Conservation (phyloP, 2,329 filamentous ascomycete genomes). For the Penicillium brevicompactum region DNA sequence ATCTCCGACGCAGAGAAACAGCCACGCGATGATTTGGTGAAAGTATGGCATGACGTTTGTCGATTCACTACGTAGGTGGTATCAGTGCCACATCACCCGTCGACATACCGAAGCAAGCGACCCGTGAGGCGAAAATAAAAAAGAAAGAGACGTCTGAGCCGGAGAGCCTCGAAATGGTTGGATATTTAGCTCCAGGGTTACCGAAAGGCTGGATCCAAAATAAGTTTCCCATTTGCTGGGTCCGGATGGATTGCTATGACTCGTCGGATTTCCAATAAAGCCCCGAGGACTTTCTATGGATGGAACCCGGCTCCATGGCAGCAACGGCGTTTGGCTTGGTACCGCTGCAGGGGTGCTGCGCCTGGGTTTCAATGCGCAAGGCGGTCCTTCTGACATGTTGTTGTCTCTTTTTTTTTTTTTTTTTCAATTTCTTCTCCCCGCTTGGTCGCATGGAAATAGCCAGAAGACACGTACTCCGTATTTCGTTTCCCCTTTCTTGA, state of each 20-base stretch:
- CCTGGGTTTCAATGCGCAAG: constrained; percentile 1
- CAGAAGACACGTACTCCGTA: background rate
- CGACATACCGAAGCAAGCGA: too few relatives aligned
- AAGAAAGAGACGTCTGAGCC: too few relatives aligned
- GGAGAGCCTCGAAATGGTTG: too few relatives aligned
- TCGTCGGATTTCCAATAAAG: constrained; percentile 19
- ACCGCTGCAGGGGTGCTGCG: constrained; percentile 9
- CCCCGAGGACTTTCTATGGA: constrained; percentile 14
- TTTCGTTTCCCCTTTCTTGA: background rate
- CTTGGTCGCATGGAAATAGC: background rate
- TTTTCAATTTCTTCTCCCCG: background rate
- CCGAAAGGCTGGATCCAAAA: constrained; percentile 25
- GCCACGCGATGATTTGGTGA: background rate
- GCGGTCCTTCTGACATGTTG: background rate
- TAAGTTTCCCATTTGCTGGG: constrained; percentile 24
- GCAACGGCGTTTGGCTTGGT: constrained; percentile 12
- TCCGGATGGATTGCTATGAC: constrained; percentile 19
- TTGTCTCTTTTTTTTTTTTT: background rate
- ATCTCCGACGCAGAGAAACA: background rate
- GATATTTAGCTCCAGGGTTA: constrained; percentile 16
- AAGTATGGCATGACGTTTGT: background rate
- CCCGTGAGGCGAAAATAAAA: background rate
- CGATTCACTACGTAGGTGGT: background rate
- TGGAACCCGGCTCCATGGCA: constrained; percentile 21
- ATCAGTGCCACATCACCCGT: background rate